Evolutionary conservation across 108 stramenopile genomes (phyloP), one percentile per base, ranked within the genome.

Genomic region (Mediolabrus comicus): DNA sequence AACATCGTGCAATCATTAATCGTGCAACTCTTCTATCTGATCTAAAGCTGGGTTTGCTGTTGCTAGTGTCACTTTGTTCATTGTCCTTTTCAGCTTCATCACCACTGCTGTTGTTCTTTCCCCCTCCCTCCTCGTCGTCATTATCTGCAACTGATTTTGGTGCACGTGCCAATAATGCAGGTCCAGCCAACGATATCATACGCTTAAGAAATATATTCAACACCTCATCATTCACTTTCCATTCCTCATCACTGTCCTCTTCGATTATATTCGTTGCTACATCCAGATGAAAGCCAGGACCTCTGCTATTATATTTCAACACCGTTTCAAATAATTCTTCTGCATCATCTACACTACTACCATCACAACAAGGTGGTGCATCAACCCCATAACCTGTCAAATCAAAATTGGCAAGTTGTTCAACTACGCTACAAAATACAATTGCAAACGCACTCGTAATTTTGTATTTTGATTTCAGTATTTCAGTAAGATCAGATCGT

Each of bases 21-120:
- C 95, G 84, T 55, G 90, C 75, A 26, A 95, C 80, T 30, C 95
- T 71, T n/a, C 95, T 81, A 81, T 95, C 95, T 2, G 88, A 86
- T 53, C 86, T 68, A 82, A 93, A 91, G 39, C 84, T 85, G 13
- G 87, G 75, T 11, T 69, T 62, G 39, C 67, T 53, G 19, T 62
- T 59, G 22, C 16, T 24, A 22, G 1, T 24, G 33, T 7, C 7
- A 7, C 7, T n/a, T n/a, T n/a, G n/a, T 29, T 53, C 34, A 3
- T 62, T 41, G n/a, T 6, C 51, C 38, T 30, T 54, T 22, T 81
- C 66, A 53, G 39, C 11, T 11, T 11, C 8, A 8, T 52, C 8
- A 5, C 24, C 8, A 0, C 55, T 43, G 16, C 55, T 41, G 25
- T 67, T 30, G 33, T 33, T 7, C 6, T 22, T 9, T n/a, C 22